These are phyloP conservation scores for Boletus sp. DNA, from an alignment of 768 basidiomycete species.

Conservation along the genomic window DNA sequence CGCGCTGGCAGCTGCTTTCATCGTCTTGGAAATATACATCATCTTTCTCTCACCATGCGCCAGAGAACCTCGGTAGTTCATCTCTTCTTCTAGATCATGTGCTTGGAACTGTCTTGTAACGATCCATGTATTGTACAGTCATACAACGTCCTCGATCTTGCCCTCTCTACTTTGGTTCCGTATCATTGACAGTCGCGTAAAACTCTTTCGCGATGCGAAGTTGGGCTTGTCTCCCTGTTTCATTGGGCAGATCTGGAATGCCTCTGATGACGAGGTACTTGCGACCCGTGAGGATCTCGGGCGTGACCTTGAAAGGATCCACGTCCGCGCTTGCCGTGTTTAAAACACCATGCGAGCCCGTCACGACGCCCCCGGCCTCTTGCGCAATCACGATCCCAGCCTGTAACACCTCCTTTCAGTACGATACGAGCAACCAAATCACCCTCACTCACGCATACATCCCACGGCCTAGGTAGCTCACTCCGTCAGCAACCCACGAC, in stretches of 20 bases:
- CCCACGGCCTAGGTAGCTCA: slow-evolving; percentile 59
- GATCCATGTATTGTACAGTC: background rate
- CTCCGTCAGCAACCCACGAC: background rate
- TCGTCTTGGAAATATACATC: background rate
- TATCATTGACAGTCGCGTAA: slow-evolving; percentile 77
- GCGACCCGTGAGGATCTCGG: slow-evolving; percentile 69
- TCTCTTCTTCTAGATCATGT: background rate
- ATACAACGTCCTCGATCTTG: background rate
- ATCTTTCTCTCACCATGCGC: background rate
- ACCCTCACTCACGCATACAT: slow-evolving; percentile 60
- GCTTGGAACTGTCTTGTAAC: background rate
- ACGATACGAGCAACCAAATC: background rate
- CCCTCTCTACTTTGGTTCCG: slow-evolving; percentile 45
- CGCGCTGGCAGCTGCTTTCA: background rate
- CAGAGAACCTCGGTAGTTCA: background rate
- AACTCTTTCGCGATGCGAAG: slow-evolving; percentile 80
- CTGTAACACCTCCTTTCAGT: slow-evolving; percentile 24
- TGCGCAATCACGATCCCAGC: slow-evolving; percentile 89
- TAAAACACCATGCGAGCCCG: slow-evolving; percentile 59
- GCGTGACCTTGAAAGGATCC: slow-evolving; percentile 59
- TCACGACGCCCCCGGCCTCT: slow-evolving; percentile 81
- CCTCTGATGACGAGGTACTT: slow-evolving; percentile 78
- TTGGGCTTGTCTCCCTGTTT: slow-evolving; percentile 69
- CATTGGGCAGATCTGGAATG: slow-evolving; percentile 58
- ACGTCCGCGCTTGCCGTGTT: slow-evolving; percentile 29